phyloP scores from a whole-genome alignment of 768 basidiomycete species.

The Cystofilobasidium bisporidii region DNA sequence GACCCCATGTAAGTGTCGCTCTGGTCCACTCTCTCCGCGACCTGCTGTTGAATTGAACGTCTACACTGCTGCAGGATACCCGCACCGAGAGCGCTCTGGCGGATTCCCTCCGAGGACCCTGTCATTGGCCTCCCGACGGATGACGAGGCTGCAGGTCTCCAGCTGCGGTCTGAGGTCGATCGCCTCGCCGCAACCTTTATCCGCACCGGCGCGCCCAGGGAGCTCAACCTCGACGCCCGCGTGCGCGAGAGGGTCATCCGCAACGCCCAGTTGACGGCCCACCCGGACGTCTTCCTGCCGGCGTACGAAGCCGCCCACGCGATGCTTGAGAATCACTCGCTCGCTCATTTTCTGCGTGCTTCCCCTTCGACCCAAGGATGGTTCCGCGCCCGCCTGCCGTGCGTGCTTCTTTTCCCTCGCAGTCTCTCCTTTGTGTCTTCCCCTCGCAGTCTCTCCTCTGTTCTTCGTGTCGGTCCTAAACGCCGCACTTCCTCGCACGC shows the following conservation, averaged over 20 bases:
- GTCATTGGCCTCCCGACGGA: too few relatives aligned
- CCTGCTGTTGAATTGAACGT: too few relatives aligned
- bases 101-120: too few relatives aligned
- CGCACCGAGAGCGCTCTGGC: too few relatives aligned
- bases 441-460: too few relatives aligned
- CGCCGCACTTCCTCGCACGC: too few relatives aligned
- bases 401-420: neutral
- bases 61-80: too few relatives aligned
- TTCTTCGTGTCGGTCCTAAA: too few relatives aligned
- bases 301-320: neutral
- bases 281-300: neutral
- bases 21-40: too few relatives aligned
- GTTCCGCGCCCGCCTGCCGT: neutral
- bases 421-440: too few relatives aligned
- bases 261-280: neutral
- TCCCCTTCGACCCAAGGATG: neutral
- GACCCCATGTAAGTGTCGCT: too few relatives aligned
- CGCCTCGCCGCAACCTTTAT: neutral
- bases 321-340: neutral
- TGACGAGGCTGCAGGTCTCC: too few relatives aligned
- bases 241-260: neutral
- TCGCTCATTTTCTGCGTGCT: neutral
- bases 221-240: slow-evolving; percentile 3
- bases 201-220: neutral
- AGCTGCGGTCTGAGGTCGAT: neutral